Base-by-base conservation (phyloP, 108 stramenopile genomes). In the Pseudonitzschia multiseries region DNA sequence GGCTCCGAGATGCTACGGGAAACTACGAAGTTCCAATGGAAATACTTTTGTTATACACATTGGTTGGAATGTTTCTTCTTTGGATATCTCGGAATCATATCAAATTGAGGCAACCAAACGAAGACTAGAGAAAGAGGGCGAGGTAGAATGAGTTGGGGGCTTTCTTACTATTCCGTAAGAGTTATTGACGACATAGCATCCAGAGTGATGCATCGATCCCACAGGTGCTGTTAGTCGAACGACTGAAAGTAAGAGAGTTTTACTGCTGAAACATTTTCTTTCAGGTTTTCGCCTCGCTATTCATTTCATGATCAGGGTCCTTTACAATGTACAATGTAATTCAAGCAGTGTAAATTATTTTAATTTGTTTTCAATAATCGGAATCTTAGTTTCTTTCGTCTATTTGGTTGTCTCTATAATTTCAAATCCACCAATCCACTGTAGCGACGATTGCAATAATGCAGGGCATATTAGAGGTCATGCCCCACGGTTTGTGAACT, bases 11-110 rank as follows among this genome's bases (percentile, higher is more conserved):
- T 62, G 27, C 12, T 28, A 62, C 29, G 29, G 61, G 61, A 21
- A 40, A 62, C 33, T 62, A 62, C 61, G 32, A 40, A n/a, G 61
- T 41, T 40, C 32, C 61, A 12, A 62, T 62, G 61, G 36, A 62
- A 40, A 15, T 62, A 9, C 61, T 62, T 18, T 33, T 62, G 26
- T 4, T 31, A 14, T 62, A 62, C 33, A n/a, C 61, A 33, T 13
- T 62, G 33, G 20, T 62, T 33, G 61, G 61, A 21, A 62, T 62
- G 36, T 31, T 29, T 20, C 36, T 62, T 24, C 31, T 62, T 13
- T 62, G 32, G 41, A 40, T 41, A 17, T 62, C 61, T 17, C 61
- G 61, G 61, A 56, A 56, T 4, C 22, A 56, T 26, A 56, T 56
- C 54, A 56, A 56, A 26, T 10, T 56, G 5, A 26, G 24, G 26